Percentiles rank a stretch among this genome's conserved stretches.
Conservation (phyloP, 2,329 filamentous ascomycete genomes). For the Trichoderma pleuroti region DNA sequence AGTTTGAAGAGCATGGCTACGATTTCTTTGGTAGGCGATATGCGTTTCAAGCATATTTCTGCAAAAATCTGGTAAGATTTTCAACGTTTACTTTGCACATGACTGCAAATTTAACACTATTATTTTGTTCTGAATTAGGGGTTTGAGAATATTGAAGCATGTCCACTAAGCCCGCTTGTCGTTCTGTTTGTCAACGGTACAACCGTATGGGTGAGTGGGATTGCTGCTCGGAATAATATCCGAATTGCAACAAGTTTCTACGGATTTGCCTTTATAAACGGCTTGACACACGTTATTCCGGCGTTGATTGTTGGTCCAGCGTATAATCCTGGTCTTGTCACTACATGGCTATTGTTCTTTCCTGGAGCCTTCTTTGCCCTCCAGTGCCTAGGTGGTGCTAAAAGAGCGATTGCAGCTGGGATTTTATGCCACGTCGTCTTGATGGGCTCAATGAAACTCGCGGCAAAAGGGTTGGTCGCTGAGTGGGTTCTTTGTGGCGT, state of each 20-base stretch:
- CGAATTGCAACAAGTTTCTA: not conserved
- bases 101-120: not conserved
- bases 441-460: constrained; percentile 14
- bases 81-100: not conserved
- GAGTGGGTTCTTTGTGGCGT: constrained; percentile 4
- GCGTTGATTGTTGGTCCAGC: not conserved
- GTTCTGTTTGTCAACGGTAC: constrained; percentile 1
- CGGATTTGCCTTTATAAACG: not conserved
- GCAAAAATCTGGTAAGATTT: not conserved
- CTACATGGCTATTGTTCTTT: not conserved
- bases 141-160: not conserved
- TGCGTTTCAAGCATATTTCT: not conserved
- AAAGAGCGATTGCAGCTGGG: not conserved
- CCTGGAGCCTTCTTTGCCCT: not conserved
- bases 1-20: constrained; percentile 15
- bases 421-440: not conserved
- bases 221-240: not conserved
- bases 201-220: not conserved
- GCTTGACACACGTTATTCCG: constrained; percentile 8
- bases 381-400: not conserved
- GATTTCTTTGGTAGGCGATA: constrained; percentile 4
- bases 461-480: not conserved
- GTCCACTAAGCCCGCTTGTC: not conserved
- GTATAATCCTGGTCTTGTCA: constrained; percentile 6
- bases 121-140: not conserved